phyloP scores from a whole-genome alignment of 495 filamentous ascomycete genomes.

The Penicillium bialowiezense region DNA sequence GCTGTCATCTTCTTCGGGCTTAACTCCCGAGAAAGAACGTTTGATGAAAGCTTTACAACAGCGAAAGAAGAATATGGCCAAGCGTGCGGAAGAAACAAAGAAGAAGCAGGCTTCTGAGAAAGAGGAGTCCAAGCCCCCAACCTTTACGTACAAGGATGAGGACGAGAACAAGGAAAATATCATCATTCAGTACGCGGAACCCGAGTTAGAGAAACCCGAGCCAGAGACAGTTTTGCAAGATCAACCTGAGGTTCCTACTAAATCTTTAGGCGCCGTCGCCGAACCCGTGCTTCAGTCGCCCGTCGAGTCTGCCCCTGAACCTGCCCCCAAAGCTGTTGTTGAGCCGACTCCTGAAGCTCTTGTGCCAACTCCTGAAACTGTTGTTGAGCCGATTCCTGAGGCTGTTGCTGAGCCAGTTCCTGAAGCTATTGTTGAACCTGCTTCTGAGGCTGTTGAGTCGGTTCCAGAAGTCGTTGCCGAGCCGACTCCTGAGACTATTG shows the following conservation, averaged over 20 bases:
- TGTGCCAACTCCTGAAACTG: too few species aligned
- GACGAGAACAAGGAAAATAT: constrained; percentile 37
- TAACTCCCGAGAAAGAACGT: constrained; percentile 86
- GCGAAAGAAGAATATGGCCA: constrained; percentile 70
- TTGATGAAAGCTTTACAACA: constrained; percentile 93
- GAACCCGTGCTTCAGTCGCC: constrained; percentile 1
- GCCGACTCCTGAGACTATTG: too few species aligned
- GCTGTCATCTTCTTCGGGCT: constrained; percentile 50
- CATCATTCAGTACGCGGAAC: constrained; percentile 4
- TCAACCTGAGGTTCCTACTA: constrained; percentile 1
- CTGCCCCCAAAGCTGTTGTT: not conserved
- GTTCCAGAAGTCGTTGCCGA: too few species aligned
- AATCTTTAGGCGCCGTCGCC: not conserved
- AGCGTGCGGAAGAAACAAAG: constrained; percentile 34
- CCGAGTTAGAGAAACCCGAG: constrained; percentile 5
- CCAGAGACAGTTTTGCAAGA: not conserved
- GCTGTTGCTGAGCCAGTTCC: too few species aligned
- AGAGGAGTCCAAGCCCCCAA: constrained; percentile 7
- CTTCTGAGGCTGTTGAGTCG: too few species aligned
- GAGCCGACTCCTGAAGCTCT: too few species aligned
- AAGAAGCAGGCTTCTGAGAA: constrained; percentile 22
- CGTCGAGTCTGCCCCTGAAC: constrained; percentile 5
- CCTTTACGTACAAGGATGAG: not conserved
- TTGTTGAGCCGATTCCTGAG: too few species aligned
- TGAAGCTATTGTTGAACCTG: too few species aligned